These are phyloP conservation scores for Scorias spongiosa DNA, from an alignment of 2,329 filamentous ascomycete species.

Conservation along the genomic window DNA sequence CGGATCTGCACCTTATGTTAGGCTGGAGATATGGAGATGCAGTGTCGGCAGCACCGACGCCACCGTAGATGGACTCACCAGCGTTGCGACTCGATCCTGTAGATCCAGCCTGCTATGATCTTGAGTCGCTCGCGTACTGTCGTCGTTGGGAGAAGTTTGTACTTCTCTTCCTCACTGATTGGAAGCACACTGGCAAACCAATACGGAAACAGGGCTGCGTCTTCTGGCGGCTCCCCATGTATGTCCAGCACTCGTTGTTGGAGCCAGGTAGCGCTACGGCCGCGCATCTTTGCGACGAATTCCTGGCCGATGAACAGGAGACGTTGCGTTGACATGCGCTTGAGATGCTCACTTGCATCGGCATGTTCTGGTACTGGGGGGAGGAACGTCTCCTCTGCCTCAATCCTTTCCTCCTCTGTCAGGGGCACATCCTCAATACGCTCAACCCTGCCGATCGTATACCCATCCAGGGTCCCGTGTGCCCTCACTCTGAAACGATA, in stretches of 20 bases:
- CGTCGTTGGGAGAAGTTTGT: slow-evolving; percentile 53
- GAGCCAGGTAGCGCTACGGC: slow-evolving; percentile 58
- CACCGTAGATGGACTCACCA: slow-evolving; percentile 42
- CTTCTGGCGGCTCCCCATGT: slow-evolving; percentile 63
- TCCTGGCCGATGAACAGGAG: slow-evolving; percentile 49
- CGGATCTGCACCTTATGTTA: not conserved
- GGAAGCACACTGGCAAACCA: slow-evolving; percentile 80
- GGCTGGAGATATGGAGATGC: not conserved
- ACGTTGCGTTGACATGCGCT: slow-evolving; percentile 52
- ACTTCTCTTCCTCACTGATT: slow-evolving; percentile 64
- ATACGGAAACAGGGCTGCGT: slow-evolving; percentile 68
- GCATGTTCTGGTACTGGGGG: slow-evolving; percentile 15
- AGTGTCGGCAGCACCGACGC: too few relatives aligned
- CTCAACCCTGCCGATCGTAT: slow-evolving; percentile 60
- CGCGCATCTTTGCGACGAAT: slow-evolving; percentile 56
- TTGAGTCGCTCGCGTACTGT: slow-evolving; percentile 72
- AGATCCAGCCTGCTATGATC: slow-evolving; percentile 66
- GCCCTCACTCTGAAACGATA: slow-evolving; percentile 60
- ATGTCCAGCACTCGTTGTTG: slow-evolving; percentile 54
- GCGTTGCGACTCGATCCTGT: slow-evolving; percentile 51
- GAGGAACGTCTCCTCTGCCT: slow-evolving; percentile 48
- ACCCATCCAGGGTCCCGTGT: slow-evolving; percentile 56
- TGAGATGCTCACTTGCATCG: slow-evolving; percentile 22
- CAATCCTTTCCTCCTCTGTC: slow-evolving; percentile 62
- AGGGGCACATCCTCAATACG: slow-evolving; percentile 69